Evolutionary conservation across 257 asterid species (phyloP).

Genomic region (Fraxinus pennsylvanica): DNA sequence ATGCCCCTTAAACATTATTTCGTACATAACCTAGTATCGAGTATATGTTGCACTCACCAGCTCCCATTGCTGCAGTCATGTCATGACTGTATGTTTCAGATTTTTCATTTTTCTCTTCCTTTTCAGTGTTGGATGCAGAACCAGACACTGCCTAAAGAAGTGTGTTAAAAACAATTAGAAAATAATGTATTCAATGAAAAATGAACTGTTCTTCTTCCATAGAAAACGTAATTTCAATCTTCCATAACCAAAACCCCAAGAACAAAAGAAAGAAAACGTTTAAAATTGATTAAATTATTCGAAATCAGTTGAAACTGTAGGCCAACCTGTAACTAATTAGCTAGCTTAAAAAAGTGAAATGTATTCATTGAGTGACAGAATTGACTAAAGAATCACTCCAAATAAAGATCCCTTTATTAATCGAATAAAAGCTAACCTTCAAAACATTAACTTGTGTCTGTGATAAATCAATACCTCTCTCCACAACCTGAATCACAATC

Average conservation of each 20-base stretch:
- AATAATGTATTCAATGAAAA: constrained; percentile 10
- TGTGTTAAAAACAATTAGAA: constrained; percentile 6
- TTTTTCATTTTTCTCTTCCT: constrained; percentile 47
- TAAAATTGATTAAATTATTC: not conserved
- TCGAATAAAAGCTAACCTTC: constrained; percentile 37
- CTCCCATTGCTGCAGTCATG: constrained; percentile 99
- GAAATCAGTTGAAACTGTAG: not conserved
- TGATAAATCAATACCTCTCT: constrained; percentile 27
- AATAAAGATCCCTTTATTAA: not conserved
- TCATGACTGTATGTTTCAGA: constrained; percentile 82
- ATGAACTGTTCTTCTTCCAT: not conserved
- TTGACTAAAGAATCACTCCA: not conserved
- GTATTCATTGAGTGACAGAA: not conserved
- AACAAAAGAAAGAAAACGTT: not conserved
- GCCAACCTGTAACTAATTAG: not conserved
- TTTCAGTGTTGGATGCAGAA: constrained; percentile 62
- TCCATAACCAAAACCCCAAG: not conserved
- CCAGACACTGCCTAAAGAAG: constrained; percentile 66
- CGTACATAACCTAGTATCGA: not conserved
- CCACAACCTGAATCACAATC: constrained; percentile 41
- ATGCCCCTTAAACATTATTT: not conserved
- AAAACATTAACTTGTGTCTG: constrained; percentile 28
- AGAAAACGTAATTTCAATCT: not conserved
- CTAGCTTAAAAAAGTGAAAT: not conserved
- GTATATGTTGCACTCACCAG: constrained; percentile 59